Percentiles rank a stretch among this genome's conserved stretches.
phyloP scores from a whole-genome alignment of 768 basidiomycete genomes.

The Hortiboletus campestris region DNA sequence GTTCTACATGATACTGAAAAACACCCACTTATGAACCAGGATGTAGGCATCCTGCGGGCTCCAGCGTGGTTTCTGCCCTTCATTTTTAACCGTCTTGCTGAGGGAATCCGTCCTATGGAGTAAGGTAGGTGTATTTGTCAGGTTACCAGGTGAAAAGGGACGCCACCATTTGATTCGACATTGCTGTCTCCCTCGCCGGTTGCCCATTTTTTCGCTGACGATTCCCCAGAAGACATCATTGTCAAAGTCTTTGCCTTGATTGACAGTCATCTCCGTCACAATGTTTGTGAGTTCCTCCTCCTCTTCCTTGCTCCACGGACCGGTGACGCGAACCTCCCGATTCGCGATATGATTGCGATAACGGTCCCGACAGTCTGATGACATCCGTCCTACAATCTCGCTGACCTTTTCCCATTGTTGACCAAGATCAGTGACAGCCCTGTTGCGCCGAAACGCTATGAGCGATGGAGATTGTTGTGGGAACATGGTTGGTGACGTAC shows the following conservation, averaged over 20 bases:
- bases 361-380: constrained; percentile 80
- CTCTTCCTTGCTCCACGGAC: constrained; percentile 79
- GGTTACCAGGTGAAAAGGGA: constrained; percentile 5
- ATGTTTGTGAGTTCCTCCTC: constrained; percentile 72
- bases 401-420: constrained; percentile 83
- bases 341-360: constrained; percentile 81
- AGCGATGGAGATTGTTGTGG: constrained; percentile 1
- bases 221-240: constrained; percentile 82
- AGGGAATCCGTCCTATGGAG: constrained; percentile 68
- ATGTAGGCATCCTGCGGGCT: constrained; percentile 73
- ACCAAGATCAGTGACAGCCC: constrained; percentile 67
- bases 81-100: constrained; percentile 68
- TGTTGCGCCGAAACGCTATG: constrained; percentile 26
- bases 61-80: constrained; percentile 73
- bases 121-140: background rate
- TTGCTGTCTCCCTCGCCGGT: constrained; percentile 73
- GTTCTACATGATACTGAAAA: background rate
- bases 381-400: constrained; percentile 66
- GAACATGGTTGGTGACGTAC: constrained; percentile 39
- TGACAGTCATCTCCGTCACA: constrained; percentile 70
- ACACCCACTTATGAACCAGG: constrained; percentile 70
- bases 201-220: constrained; percentile 76
- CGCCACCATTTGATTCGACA: constrained; percentile 85
- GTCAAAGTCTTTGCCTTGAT: constrained; percentile 69
- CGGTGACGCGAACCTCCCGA: constrained; percentile 58